These are phyloP conservation scores for Schoenoplectus triqueter DNA, from an alignment of 202 grass and related monocot species.

Conservation along the genomic window DNA sequence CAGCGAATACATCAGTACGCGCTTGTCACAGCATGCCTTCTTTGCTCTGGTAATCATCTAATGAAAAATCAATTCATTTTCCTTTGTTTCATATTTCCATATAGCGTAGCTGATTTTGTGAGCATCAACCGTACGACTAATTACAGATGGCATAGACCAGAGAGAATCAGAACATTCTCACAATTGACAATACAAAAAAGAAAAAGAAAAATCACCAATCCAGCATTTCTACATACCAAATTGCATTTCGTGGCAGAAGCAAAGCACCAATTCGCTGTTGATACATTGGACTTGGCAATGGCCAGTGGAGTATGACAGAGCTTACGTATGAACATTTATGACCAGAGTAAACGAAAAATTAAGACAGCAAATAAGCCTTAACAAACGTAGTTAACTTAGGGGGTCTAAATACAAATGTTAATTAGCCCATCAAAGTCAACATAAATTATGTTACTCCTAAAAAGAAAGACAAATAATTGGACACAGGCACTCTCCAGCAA, in stretches of 20 bases:
- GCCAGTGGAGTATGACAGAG: neutral
- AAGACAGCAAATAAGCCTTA: neutral
- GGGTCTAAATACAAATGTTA: constrained; percentile 15
- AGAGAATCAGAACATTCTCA: neutral
- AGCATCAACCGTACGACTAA: neutral
- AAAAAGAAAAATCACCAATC: neutral
- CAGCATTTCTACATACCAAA: neutral
- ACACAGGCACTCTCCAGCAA: neutral
- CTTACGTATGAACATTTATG: neutral
- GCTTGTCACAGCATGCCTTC: too few species aligned
- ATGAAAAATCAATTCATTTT: neutral
- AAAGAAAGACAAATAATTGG: neutral
- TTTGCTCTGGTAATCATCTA: too few species aligned
- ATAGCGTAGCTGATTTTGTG: neutral
- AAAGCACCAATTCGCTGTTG: neutral
- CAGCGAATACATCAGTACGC: too few species aligned
- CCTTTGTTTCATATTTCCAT: neutral
- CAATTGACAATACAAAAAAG: neutral
- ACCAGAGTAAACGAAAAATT: neutral
- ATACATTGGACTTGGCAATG: neutral
- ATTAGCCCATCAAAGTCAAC: constrained; percentile 14
- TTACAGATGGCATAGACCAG: neutral
- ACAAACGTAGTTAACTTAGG: neutral
- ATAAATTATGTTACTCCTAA: neutral
- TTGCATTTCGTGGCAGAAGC: neutral